phyloP scores from a whole-genome alignment of 257 asterid genomes.

The Scutellaria baicalensis region DNA sequence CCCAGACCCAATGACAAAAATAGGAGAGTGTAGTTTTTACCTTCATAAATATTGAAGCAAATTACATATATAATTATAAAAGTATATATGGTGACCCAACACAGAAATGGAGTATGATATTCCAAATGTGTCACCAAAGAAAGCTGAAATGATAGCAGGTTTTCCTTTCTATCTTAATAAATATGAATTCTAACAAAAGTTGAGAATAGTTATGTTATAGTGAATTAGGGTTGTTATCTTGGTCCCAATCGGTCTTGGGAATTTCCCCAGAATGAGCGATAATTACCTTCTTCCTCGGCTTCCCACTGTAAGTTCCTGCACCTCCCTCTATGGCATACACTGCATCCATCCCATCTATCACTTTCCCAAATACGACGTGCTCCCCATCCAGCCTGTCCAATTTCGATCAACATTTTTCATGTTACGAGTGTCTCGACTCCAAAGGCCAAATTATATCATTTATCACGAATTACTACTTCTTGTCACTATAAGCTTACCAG shows the following conservation, averaged over 20 bases:
- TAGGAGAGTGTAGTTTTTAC: too few relatives aligned
- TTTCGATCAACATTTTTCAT: not conserved
- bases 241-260: slow-evolving; percentile 85
- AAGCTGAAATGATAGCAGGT: too few relatives aligned
- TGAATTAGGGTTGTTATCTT: slow-evolving; percentile 45
- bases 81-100: too few relatives aligned
- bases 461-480: too few relatives aligned
- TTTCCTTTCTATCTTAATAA: too few relatives aligned
- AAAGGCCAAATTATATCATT: too few relatives aligned
- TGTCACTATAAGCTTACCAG: slow-evolving; percentile 54
- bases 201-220: slow-evolving; percentile 12
- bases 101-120: too few relatives aligned
- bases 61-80: too few relatives aligned
- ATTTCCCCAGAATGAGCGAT: slow-evolving; percentile 88
- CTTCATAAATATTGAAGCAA: too few relatives aligned
- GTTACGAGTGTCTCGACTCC: too few relatives aligned
- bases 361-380: slow-evolving; percentile 89
- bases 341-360: slow-evolving; percentile 91
- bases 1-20: too few relatives aligned
- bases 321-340: slow-evolving; percentile 93
- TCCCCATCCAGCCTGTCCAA: slow-evolving; percentile 82
- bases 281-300: slow-evolving; percentile 86
- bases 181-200: not conserved
- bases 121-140: too few relatives aligned
- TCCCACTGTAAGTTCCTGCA: slow-evolving; percentile 96